Evolutionary conservation across 805 yeast genomes (phyloP), one percentile per base, ranked within the genome.

Genomic region (Candida coquimbonensis): DNA sequence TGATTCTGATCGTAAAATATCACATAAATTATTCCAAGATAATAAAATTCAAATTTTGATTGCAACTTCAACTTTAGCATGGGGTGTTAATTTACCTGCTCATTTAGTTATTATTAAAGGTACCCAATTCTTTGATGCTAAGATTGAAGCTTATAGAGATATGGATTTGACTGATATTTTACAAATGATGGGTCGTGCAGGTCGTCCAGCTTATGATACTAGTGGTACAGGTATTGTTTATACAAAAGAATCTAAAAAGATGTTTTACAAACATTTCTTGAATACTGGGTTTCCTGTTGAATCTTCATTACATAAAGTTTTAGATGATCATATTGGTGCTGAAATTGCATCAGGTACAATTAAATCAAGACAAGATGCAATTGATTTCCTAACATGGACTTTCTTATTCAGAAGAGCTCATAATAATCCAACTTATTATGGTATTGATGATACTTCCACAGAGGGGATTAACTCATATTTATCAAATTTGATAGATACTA

Each of bases 81-180:
- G 99, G 99, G 99, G 99, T 75, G 98, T 93, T 26, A 93, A 93
- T 61, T 70, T 93, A 46, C 99, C 99, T 1, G 99, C 99, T 3
- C 97, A 96, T 7, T 91, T 89, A 43, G 99, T 93, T 16, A 87
- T 93, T 49, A 83, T 93, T 36, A 93, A 93, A 59, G 99, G 99
- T 1, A 93, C 99, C 0, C 96, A 91, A 59, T 87, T 93, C 4
- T 93, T 90, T 62, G 95, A 93, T 62, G 75, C 98, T 0, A 87
- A 90, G 61, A 83, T 83, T 44, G 99, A 98, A 71, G 99, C 97
- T 0, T 87, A 82, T 58, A 79, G 83, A 13, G 99, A 93, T 61
- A 72, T 95, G 49, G 98, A 97, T 3, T 87, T 93, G 32, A 85
- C 96, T 0, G 99, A 93, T 66, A 96, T 93, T 38, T 81, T 95